phyloP scores from a whole-genome alignment of 108 stramenopile species.

The Aurantiochytrium sp. region DNA sequence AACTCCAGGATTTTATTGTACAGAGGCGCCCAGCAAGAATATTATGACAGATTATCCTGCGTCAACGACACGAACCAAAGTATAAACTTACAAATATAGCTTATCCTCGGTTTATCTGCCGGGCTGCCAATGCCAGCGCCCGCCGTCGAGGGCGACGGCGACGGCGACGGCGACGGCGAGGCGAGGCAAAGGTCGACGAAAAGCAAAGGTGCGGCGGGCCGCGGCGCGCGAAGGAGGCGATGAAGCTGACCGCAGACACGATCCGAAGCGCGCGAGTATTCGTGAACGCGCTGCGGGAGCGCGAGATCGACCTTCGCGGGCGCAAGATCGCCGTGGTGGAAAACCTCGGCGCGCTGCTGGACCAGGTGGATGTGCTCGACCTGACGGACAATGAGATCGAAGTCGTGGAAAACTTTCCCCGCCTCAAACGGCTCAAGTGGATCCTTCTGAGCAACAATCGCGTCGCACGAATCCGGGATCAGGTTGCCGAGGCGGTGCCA shows the following conservation, averaged over 20 bases:
- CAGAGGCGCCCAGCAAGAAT: too few species aligned
- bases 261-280: neutral
- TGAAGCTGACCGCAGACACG: conserved; percentile 19
- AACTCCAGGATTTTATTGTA: too few species aligned
- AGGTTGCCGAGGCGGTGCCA: neutral
- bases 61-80: too few species aligned
- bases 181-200: too few species aligned
- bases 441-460: conserved; percentile 18
- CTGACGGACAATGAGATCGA: conserved; percentile 25
- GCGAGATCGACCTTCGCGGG: conserved; percentile 27
- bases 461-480: neutral
- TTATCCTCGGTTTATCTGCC: too few species aligned
- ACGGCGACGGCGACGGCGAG: too few species aligned
- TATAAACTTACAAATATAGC: too few species aligned
- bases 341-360: conserved; percentile 21
- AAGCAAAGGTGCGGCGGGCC: too few species aligned
- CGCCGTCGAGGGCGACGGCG: too few species aligned
- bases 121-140: too few species aligned
- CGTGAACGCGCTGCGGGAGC: conserved; percentile 20
- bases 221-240: neutral
- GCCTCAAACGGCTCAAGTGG: neutral
- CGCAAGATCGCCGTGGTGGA: conserved; percentile 17
- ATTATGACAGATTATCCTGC: too few species aligned
- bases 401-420: conserved; percentile 20
- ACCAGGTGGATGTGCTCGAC: conserved; percentile 24